Conservation (phyloP, 176 grass and related monocot species). For the Avena sativa region DNA sequence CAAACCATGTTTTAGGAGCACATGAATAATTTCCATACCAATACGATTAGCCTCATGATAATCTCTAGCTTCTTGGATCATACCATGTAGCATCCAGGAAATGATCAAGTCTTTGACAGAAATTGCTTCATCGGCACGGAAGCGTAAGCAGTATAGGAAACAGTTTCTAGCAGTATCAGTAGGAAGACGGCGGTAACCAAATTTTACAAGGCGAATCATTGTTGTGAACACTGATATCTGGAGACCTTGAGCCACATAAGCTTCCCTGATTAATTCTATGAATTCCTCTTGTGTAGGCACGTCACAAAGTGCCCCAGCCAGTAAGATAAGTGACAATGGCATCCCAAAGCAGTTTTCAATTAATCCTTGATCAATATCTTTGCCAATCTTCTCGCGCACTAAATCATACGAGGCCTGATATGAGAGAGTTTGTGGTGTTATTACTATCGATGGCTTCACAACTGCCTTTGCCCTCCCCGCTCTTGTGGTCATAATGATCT, state of each 20-base stretch:
- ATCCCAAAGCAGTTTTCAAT: constrained; percentile 31
- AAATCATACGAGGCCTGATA: constrained; percentile 4
- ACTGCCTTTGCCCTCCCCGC: neutral
- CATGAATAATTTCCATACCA: constrained; percentile 27
- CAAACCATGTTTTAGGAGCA: constrained; percentile 28
- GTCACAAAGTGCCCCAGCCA: constrained; percentile 33
- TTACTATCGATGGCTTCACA: neutral
- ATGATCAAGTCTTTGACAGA: constrained; percentile 15
- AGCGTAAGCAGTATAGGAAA: constrained; percentile 33
- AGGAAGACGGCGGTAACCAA: constrained; percentile 35
- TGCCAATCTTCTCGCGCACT: constrained; percentile 7
- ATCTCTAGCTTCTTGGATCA: constrained; percentile 10
- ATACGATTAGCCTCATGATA: constrained; percentile 27
- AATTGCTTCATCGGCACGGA: constrained; percentile 13
- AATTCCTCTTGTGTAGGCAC: neutral
- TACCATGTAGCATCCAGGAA: constrained; percentile 17
- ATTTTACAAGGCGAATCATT: neutral
- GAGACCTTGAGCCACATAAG: neutral
- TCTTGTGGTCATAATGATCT: constrained; percentile 48
- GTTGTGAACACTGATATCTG: neutral
- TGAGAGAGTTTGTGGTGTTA: constrained; percentile 36
- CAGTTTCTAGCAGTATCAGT: neutral
- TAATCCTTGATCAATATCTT: neutral
- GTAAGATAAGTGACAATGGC: constrained; percentile 38
- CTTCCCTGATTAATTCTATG: neutral